Evolutionary conservation across 2,329 filamentous ascomycete genomes (phyloP), one percentile per base, ranked within the genome.

Genomic region (Verticillium tricorpus): DNA sequence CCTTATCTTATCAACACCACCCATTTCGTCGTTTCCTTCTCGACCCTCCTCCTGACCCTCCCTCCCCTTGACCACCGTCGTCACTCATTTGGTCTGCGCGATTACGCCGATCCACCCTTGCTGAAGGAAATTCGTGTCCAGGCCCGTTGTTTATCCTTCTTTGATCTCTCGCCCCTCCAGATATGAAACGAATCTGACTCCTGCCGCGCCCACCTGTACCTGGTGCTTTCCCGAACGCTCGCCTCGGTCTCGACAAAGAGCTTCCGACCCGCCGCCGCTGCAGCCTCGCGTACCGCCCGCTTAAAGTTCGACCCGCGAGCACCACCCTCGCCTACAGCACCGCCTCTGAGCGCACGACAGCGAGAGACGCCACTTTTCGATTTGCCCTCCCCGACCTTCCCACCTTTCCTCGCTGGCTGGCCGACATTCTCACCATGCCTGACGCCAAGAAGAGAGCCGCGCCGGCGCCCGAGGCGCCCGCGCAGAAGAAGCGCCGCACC

Each of bases 401-500:
- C 45, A 25, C 19, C 45, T 19, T 52, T 19, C 19, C 45, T 19
- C 45, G 19, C n/a, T 52, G 45, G 45, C 25, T 56, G 11, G 54
- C 25, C 54, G 28, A 31, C 9, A 32, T 56, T 28, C 28, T 28
- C 25, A 56, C 19, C 50, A 65, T 65, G 64, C 60, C 64, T 11
- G 64, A 39, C 56, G 34, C 60, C 32, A 60, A 60, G 19, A 65
- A 64, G 37, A 62, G 60, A 34, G 14, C 54, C 54, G 54, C 25
- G 25, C 6, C 25, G 25, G 19, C 12, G 25, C n/a, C 45, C n/a
- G 54, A 56, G 5, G 54, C 54, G 14, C 54, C 54, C 15, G 52
- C 66, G 17, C 67, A 71, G 19, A 82, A 79, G 70, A 84, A 84
- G 71, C 76, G 80, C 61, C 85, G 82, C 73, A 71, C 72, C 56